Percentiles rank a stretch among this genome's conserved stretches.
phyloP scores from a whole-genome alignment of 164 flowering plant species.

The Saururus chinensis region DNA sequence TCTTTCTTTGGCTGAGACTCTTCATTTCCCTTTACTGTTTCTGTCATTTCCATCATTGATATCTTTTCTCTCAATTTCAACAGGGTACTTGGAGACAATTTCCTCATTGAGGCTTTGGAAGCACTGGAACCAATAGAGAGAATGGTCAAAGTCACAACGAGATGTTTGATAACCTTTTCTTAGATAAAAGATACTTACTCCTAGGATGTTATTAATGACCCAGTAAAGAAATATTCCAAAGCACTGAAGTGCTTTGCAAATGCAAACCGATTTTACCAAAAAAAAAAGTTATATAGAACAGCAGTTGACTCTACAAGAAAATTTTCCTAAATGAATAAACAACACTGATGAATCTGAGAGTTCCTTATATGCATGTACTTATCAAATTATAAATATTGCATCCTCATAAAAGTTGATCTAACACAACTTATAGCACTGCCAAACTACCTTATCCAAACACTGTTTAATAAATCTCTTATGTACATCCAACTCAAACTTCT shows the following conservation, averaged over 20 bases:
- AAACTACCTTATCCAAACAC: constrained; percentile 47
- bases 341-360: too few relatives aligned
- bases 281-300: background rate
- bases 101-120: constrained; percentile 23
- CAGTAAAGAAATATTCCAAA: too few relatives aligned
- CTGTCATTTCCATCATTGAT: constrained; percentile 13
- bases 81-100: constrained; percentile 13
- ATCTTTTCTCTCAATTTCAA: constrained; percentile 11
- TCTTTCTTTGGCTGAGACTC: constrained; percentile 19
- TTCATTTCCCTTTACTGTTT: constrained; percentile 17
- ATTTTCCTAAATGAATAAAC: too few relatives aligned
- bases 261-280: too few relatives aligned
- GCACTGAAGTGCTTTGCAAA: background rate
- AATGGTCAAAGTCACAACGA: background rate
- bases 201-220: too few relatives aligned
- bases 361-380: background rate
- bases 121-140: constrained; percentile 16
- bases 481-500: constrained; percentile 54
- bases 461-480: constrained; percentile 71
- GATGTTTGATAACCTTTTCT: too few relatives aligned
- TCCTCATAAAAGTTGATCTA: too few relatives aligned
- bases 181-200: too few relatives aligned
- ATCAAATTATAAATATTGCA: background rate
- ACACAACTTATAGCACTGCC: background rate
- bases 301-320: background rate